phyloP scores from a whole-genome alignment of 805 yeast species.

The Hanseniaspora lindneri region DNA sequence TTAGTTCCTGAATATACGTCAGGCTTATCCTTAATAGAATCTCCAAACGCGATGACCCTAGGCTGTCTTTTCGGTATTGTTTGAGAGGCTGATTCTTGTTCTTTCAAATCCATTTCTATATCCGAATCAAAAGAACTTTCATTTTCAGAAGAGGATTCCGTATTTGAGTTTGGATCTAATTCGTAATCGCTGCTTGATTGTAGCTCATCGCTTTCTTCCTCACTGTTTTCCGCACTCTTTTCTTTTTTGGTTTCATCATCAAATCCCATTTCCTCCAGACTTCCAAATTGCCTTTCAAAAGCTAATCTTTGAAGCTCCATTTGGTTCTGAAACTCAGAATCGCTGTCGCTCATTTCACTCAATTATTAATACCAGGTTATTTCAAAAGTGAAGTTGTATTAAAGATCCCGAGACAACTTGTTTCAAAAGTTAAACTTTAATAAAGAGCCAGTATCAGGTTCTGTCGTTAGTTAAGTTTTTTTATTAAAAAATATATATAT shows the following conservation, averaged over 20 bases:
- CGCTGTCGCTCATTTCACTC: slow-evolving; percentile 14
- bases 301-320: slow-evolving; percentile 45
- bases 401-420: too few relatives aligned
- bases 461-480: too few relatives aligned
- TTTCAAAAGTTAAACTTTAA: too few relatives aligned
- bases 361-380: too few relatives aligned
- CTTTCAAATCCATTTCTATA: slow-evolving; percentile 17
- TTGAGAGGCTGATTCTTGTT: too few relatives aligned
- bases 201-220: neutral
- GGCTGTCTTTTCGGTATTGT: slow-evolving; percentile 18
- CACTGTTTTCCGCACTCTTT: neutral
- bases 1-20: slow-evolving; percentile 35
- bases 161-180: slow-evolving; percentile 15
- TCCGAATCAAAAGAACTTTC: slow-evolving; percentile 21
- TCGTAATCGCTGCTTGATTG: neutral
- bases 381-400: too few relatives aligned
- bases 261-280: slow-evolving; percentile 43
- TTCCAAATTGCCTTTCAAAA: slow-evolving; percentile 56
- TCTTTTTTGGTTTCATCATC: slow-evolving; percentile 34
- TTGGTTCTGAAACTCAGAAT: slow-evolving; percentile 19
- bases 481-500: too few relatives aligned
- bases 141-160: slow-evolving; percentile 17
- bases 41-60: slow-evolving; percentile 27
- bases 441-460: too few relatives aligned
- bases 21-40: slow-evolving; percentile 26